phyloP scores from a whole-genome alignment of 2,329 filamentous ascomycete genomes.

The Aspergillus tanneri region DNA sequence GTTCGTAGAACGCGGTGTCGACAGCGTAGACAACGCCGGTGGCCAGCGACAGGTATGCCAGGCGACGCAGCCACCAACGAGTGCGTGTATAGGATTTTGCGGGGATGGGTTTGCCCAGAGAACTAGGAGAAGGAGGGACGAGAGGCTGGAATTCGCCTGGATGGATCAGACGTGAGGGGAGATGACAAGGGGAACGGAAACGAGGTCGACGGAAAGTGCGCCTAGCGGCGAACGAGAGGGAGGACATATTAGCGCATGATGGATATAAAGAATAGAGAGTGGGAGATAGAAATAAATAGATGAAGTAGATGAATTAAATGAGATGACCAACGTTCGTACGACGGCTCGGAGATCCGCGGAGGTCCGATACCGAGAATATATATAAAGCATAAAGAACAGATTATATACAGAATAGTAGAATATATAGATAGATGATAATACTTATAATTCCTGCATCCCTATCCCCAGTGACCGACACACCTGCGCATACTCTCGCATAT shows the following conservation, averaged over 20 bases:
- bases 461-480: constrained; percentile 28
- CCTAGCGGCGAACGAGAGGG: constrained; percentile 4
- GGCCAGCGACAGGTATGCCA: constrained; percentile 61
- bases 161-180: constrained; percentile 29
- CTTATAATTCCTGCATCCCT: constrained; percentile 16
- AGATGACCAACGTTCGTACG: no score
- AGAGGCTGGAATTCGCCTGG: constrained; percentile 61
- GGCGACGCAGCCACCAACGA: constrained; percentile 73
- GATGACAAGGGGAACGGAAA: background rate
- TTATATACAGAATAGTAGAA: background rate
- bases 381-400: background rate
- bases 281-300: no score
- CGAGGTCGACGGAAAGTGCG: constrained; percentile 6
- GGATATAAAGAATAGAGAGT: no score
- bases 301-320: no score
- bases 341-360: background rate
- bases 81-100: constrained; percentile 70
- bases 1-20: constrained; percentile 75
- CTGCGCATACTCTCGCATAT: constrained; percentile 36
- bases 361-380: background rate
- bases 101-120: constrained; percentile 69
- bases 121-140: constrained; percentile 73
- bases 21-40: constrained; percentile 64
- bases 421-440: constrained; percentile 10
- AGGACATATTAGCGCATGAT: no score